Evolutionary conservation across 2,329 filamentous ascomycete genomes (phyloP).

Genomic region (Fusarium fracticaudum): DNA sequence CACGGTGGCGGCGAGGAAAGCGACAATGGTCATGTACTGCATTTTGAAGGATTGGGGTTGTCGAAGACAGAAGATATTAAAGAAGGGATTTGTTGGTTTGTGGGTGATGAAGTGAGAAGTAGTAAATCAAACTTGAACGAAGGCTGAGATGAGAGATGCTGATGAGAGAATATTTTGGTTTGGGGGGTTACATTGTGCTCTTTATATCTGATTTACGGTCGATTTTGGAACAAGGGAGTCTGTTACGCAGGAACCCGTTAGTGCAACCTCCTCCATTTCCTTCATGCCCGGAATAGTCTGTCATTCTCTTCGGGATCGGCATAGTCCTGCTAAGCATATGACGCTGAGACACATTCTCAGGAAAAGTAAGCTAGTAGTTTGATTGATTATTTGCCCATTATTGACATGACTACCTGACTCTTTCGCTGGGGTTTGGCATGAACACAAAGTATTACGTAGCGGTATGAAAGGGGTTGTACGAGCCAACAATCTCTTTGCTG

Average conservation of each 20-base stretch:
- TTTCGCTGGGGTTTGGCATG: not conserved
- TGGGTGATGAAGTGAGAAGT: not conserved
- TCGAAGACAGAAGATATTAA: not conserved
- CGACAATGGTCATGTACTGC: not conserved
- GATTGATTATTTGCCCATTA: not conserved
- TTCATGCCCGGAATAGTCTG: not conserved
- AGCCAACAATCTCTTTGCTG: not conserved
- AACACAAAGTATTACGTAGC: not conserved
- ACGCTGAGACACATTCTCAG: not conserved
- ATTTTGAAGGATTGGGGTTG: not conserved
- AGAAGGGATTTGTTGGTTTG: not conserved
- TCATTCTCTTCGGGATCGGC: not conserved
- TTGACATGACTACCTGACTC: not conserved
- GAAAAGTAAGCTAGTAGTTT: not conserved
- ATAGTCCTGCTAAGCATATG: not conserved
- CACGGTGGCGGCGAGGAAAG: slow-evolving; percentile 1
- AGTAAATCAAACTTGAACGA: not conserved
- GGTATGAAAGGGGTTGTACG: not conserved
- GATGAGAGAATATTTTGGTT: not conserved
- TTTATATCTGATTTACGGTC: not conserved
- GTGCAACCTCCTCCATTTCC: too few relatives aligned
- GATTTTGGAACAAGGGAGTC: not conserved
- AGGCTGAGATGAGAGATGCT: not conserved
- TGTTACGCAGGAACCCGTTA: not conserved
- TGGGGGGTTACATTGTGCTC: not conserved